Conservation (phyloP, 2,329 filamentous ascomycete genomes). For the Microcyclospora pomicola region DNA sequence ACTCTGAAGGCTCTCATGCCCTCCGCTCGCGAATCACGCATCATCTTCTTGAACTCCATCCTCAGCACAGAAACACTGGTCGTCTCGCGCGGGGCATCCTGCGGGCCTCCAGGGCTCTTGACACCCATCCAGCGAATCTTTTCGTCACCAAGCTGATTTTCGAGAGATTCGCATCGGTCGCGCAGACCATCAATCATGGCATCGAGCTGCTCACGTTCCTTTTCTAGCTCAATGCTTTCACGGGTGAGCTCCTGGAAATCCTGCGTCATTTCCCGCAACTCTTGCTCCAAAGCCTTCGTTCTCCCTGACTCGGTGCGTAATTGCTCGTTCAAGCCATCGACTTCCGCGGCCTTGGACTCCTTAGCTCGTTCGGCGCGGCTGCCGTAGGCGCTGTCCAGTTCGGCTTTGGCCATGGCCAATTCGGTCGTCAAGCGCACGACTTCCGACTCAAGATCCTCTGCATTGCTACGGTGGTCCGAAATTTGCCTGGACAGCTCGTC, state of each 20-base stretch:
- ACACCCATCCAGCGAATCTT: slow-evolving; percentile 52
- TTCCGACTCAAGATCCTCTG: slow-evolving; percentile 41
- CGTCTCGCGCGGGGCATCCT: slow-evolving; percentile 31
- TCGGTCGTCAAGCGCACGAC: slow-evolving; percentile 57
- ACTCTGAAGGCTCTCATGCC: slow-evolving; percentile 52
- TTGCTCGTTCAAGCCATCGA: slow-evolving; percentile 23
- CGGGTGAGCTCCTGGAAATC: slow-evolving; percentile 60
- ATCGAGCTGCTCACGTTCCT: slow-evolving; percentile 53
- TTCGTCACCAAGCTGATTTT: slow-evolving; percentile 53
- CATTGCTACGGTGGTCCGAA: slow-evolving; percentile 20
- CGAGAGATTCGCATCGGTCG: slow-evolving; percentile 49
- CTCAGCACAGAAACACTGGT: slow-evolving; percentile 57
- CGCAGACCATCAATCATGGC: slow-evolving; percentile 48
- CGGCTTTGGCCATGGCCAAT: slow-evolving; percentile 77
- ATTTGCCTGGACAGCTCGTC: slow-evolving; percentile 13
- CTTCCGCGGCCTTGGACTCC: slow-evolving; percentile 49
- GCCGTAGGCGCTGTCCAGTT: slow-evolving; percentile 90
- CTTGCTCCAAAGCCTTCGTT: slow-evolving; percentile 42
- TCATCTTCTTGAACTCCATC: slow-evolving; percentile 70
- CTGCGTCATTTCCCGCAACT: slow-evolving; percentile 52
- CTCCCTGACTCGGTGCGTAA: slow-evolving; percentile 8
- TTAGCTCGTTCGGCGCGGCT: slow-evolving; percentile 54
- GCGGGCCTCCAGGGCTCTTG: slow-evolving; percentile 33
- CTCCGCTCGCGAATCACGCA: slow-evolving; percentile 56
- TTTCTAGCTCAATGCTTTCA: slow-evolving; percentile 56